phyloP scores from a whole-genome alignment of 371 early-diverging fungal species.

The Syncephalis plumigaleata region DNA sequence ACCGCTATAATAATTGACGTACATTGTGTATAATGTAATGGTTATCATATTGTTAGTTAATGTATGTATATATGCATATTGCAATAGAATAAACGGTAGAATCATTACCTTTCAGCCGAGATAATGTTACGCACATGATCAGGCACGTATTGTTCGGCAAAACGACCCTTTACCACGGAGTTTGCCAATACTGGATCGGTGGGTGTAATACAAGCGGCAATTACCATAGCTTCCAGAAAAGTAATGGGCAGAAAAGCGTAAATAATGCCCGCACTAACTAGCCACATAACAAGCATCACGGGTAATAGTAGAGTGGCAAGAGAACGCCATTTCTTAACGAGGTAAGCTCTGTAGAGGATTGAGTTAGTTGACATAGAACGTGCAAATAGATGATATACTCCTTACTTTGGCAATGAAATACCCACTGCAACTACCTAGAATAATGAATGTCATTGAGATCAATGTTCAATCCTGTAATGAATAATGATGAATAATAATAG shows the following conservation, averaged over 20 bases:
- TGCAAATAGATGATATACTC: constrained; percentile 3
- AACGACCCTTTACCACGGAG: constrained; percentile 83
- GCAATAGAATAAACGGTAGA: background rate
- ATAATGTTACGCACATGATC: constrained; percentile 59
- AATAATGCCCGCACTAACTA: constrained; percentile 50
- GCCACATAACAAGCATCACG: constrained; percentile 77
- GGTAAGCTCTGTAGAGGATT: constrained; percentile 26
- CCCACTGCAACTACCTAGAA: constrained; percentile 71
- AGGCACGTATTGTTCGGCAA: constrained; percentile 84
- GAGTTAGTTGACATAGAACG: background rate
- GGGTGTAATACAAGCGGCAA: constrained; percentile 83
- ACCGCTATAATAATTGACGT: constrained; percentile 20
- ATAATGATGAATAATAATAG: too few relatives aligned
- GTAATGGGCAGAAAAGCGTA: constrained; percentile 39
- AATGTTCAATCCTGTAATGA: background rate
- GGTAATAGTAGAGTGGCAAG: constrained; percentile 69
- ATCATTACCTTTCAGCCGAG: constrained; percentile 59
- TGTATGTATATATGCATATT: too few relatives aligned
- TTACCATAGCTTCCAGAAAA: constrained; percentile 53
- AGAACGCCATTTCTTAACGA: constrained; percentile 39
- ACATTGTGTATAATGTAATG: too few relatives aligned
- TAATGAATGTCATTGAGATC: background rate
- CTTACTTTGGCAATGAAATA: constrained; percentile 55
- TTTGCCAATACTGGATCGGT: constrained; percentile 95
- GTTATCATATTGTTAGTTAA: too few relatives aligned